These are phyloP conservation scores for Globisporangium irregulare DNA, from an alignment of 352 stramenopile genomes.

Conservation along the genomic window DNA sequence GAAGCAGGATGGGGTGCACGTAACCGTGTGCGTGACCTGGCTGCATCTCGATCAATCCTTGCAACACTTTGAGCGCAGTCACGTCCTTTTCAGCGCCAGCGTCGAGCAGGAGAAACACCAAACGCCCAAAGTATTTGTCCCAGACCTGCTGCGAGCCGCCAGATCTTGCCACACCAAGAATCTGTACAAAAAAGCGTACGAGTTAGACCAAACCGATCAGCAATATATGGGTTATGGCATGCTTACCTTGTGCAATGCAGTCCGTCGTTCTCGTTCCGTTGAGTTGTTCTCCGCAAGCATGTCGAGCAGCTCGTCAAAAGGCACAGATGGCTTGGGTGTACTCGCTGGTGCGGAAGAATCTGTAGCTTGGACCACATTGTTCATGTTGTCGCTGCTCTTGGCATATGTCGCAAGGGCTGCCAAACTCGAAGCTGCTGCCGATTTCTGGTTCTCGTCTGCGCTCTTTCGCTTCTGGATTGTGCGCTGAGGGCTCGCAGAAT, in stretches of 20 bases:
- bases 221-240: neutral
- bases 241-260: constrained; percentile 48
- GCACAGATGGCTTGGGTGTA: constrained; percentile 15
- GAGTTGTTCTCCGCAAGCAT: constrained; percentile 49
- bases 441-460: constrained; percentile 16
- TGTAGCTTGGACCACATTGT: neutral
- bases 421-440: neutral
- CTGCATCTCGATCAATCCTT: constrained; percentile 41
- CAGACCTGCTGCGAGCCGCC: constrained; percentile 28
- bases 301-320: constrained; percentile 45
- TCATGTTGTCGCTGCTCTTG: neutral
- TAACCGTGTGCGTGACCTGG: constrained; percentile 42
- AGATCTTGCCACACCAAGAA: constrained; percentile 26
- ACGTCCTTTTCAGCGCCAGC: constrained; percentile 41
- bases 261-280: constrained; percentile 32
- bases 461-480: constrained; percentile 49
- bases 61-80: constrained; percentile 52
- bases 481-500: constrained; percentile 30
- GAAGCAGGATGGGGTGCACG: constrained; percentile 55
- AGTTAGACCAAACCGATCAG: neutral
- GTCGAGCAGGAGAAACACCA: constrained; percentile 47
- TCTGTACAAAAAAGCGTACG: constrained; percentile 20
- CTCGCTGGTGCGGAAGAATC: neutral
- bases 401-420: constrained; percentile 4
- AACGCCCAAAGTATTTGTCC: constrained; percentile 37